Evolutionary conservation across 2,329 filamentous ascomycete species (phyloP).

Genomic region (Penicillium sclerotiorum): DNA sequence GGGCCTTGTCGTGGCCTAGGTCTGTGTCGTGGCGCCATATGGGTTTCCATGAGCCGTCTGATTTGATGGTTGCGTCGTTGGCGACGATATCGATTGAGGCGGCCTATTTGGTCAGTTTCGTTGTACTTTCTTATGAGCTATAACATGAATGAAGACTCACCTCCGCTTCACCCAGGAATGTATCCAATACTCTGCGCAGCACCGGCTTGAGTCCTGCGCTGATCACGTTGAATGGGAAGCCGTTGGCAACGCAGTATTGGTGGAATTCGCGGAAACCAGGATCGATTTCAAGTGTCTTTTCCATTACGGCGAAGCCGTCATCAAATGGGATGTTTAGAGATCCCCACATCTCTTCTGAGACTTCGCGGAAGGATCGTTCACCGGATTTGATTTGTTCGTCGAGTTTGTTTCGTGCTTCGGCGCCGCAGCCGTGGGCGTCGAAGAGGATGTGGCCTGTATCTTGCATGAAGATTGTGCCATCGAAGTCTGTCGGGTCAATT

Average conservation of each 20-base stretch:
- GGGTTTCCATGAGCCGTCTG: slow-evolving; percentile 66
- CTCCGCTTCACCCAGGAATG: slow-evolving; percentile 64
- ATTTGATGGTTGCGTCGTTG: slow-evolving; percentile 64
- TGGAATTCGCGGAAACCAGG: slow-evolving; percentile 66
- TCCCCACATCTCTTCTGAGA: slow-evolving; percentile 73
- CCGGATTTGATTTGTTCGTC: slow-evolving; percentile 67
- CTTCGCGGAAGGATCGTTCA: slow-evolving; percentile 67
- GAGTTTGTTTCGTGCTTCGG: slow-evolving; percentile 57
- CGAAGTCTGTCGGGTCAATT: slow-evolving; percentile 55
- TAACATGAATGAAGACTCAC: too few species aligned
- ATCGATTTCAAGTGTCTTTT: slow-evolving; percentile 64
- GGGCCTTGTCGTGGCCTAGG: slow-evolving; percentile 68
- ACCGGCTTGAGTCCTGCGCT: slow-evolving; percentile 69
- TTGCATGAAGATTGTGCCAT: slow-evolving; percentile 73
- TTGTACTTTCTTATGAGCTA: slow-evolving; percentile 15
- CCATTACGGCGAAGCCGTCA: slow-evolving; percentile 67
- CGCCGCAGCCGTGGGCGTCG: slow-evolving; percentile 66
- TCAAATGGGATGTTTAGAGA: slow-evolving; percentile 68
- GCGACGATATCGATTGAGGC: slow-evolving; percentile 67
- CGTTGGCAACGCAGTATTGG: slow-evolving; percentile 63
- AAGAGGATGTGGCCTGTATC: slow-evolving; percentile 71
- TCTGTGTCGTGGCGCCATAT: slow-evolving; percentile 68
- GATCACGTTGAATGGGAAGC: slow-evolving; percentile 70
- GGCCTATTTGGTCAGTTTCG: slow-evolving; percentile 32
- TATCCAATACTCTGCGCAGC: slow-evolving; percentile 62